Conservation (phyloP, 176 grass and related monocot genomes). For the Carex parvula region DNA sequence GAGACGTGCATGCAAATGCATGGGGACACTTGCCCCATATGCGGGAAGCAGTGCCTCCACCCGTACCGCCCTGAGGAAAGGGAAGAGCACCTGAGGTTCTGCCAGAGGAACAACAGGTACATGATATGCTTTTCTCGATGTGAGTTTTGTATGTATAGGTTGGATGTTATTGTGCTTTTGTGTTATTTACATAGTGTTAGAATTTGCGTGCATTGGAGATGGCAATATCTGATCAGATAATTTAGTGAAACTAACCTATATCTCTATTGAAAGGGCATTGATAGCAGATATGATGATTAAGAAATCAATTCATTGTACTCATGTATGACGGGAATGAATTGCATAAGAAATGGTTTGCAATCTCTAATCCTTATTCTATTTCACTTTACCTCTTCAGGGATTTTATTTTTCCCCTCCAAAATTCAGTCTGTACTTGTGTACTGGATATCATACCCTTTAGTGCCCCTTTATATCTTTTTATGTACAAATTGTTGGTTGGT, state of each 20-base stretch:
- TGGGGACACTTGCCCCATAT: constrained; percentile 55
- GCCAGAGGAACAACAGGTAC: constrained; percentile 62
- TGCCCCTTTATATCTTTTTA: neutral
- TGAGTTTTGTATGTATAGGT: neutral
- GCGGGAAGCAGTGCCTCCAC: constrained; percentile 61
- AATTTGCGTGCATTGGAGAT: neutral
- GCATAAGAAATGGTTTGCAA: neutral
- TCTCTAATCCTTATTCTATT: neutral
- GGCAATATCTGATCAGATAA: neutral
- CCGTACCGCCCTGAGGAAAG: constrained; percentile 50
- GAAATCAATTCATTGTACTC: neutral
- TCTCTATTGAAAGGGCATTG: neutral
- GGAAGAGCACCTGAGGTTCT: constrained; percentile 53
- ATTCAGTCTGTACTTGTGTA: neutral
- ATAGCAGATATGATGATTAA: neutral
- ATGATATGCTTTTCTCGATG: neutral
- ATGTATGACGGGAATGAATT: neutral
- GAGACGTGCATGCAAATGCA: constrained; percentile 61
- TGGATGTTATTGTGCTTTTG: neutral
- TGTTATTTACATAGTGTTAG: neutral
- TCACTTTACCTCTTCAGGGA: neutral
- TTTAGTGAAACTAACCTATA: neutral
- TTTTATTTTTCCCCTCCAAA: neutral
- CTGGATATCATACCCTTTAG: neutral
- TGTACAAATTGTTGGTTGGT: neutral